Conservation (phyloP, 73 alveolate genomes). For the Paramecium octaurelia region DNA sequence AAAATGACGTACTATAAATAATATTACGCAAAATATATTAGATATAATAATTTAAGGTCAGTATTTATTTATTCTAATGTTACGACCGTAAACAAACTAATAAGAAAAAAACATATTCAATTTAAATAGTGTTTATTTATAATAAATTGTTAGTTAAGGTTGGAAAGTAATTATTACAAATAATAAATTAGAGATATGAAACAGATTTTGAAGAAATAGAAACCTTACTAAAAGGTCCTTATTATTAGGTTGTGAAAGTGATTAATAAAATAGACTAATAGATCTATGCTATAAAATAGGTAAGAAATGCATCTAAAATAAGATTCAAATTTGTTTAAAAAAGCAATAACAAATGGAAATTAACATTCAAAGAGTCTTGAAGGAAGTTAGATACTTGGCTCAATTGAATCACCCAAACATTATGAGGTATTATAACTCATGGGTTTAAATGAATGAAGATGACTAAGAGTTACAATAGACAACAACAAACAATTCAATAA, state of each 20-base stretch:
- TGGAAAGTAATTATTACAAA: not conserved
- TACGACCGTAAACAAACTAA: not conserved
- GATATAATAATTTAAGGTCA: not conserved
- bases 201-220: not conserved
- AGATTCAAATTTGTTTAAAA: not conserved
- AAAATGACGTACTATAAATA: not conserved
- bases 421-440: not conserved
- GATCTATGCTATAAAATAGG: not conserved
- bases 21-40: not conserved
- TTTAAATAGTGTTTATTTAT: slow-evolving; percentile 6
- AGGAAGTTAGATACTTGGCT: not conserved
- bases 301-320: not conserved
- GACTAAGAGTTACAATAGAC: not conserved
- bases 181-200: not conserved
- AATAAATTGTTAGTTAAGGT: slow-evolving; percentile 21
- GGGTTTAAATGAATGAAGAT: not conserved
- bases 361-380: not conserved
- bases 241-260: not conserved
- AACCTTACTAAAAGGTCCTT: not conserved
- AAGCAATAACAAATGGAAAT: not conserved
- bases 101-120: not conserved
- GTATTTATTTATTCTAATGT: not conserved
- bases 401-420: not conserved
- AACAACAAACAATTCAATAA: not conserved
- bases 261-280: not conserved